These are phyloP conservation scores for Phytophthora cryptogea DNA, from an alignment of 352 stramenopile genomes.

Conservation along the genomic window DNA sequence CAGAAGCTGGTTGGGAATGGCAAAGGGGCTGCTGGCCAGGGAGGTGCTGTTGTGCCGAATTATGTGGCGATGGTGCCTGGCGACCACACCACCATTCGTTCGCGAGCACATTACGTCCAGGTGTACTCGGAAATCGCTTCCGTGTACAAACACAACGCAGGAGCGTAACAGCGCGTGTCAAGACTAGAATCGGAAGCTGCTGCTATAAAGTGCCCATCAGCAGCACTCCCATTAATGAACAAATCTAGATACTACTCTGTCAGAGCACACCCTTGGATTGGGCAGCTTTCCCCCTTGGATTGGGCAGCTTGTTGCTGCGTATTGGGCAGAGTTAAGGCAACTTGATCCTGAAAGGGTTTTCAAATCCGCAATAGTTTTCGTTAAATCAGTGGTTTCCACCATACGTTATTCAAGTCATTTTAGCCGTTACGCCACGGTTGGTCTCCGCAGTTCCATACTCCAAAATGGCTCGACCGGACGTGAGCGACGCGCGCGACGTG, in stretches of 20 bases:
- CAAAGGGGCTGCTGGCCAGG: conserved; percentile 20
- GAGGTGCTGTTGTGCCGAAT: conserved; percentile 40
- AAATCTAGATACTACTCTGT: too few species aligned
- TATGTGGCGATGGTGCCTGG: conserved; percentile 76
- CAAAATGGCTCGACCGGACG: too few species aligned
- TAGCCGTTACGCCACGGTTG: conserved; percentile 4
- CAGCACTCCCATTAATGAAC: too few species aligned
- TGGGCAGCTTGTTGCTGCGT: too few species aligned
- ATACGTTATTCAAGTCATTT: conserved; percentile 6
- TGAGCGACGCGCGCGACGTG: conserved; percentile 53
- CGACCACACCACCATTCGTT: conserved; percentile 76
- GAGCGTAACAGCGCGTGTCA: not conserved
- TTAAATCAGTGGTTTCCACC: not conserved
- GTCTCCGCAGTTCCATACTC: not conserved
- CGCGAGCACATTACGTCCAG: conserved; percentile 59
- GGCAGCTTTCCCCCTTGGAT: too few species aligned
- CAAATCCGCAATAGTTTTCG: not conserved
- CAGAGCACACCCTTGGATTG: too few species aligned
- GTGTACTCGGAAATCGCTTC: conserved; percentile 71
- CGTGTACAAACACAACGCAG: conserved; percentile 22
- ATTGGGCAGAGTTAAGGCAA: too few species aligned
- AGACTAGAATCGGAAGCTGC: too few species aligned
- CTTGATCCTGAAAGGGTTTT: not conserved
- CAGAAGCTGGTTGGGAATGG: conserved; percentile 50
- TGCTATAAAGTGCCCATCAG: too few species aligned